Percentiles rank a stretch among this genome's conserved stretches.
These are phyloP conservation scores for Chaetothyriales sp. DNA, from an alignment of 2,329 filamentous ascomycete species.

Conservation along the genomic window DNA sequence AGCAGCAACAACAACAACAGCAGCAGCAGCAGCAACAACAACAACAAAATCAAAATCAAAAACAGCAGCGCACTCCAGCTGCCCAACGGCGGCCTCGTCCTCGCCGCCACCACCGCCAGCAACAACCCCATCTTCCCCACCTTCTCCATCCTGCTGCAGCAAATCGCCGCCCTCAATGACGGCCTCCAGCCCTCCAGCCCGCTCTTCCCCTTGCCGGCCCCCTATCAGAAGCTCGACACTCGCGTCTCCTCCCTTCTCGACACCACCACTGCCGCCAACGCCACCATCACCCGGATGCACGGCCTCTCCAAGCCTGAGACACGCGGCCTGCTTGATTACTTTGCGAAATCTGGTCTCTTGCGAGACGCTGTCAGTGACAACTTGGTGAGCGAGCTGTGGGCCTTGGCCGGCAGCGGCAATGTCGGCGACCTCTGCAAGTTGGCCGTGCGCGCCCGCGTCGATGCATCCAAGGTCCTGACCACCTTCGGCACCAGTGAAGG, in stretches of 20 bases:
- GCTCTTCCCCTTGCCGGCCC: constrained; percentile 34
- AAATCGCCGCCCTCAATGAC: constrained; percentile 31
- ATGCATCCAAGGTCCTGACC: neutral
- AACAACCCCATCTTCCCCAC: constrained; percentile 53
- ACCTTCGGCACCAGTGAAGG: neutral
- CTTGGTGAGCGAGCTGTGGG: constrained; percentile 70
- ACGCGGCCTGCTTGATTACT: constrained; percentile 78
- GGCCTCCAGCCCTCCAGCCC: constrained; percentile 23
- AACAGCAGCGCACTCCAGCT: constrained; percentile 31
- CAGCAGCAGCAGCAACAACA: too few species aligned
- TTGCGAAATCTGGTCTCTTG: constrained; percentile 71
- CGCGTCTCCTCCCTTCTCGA: constrained; percentile 36
- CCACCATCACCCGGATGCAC: constrained; percentile 41
- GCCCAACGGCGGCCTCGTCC: constrained; percentile 62
- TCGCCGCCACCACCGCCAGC: constrained; percentile 60
- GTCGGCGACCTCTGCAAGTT: constrained; percentile 75
- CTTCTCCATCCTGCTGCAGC: constrained; percentile 53
- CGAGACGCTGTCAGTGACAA: constrained; percentile 55
- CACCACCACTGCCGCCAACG: constrained; percentile 6
- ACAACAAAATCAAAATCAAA: too few species aligned
- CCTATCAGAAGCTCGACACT: constrained; percentile 40
- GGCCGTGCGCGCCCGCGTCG: constrained; percentile 32
- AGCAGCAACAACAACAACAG: too few species aligned
- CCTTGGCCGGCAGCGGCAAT: constrained; percentile 63
- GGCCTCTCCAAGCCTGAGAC: constrained; percentile 64